Evolutionary conservation across 2,329 filamentous ascomycete genomes (phyloP), one percentile per base, ranked within the genome.

Genomic region (Claviceps purpurea): DNA sequence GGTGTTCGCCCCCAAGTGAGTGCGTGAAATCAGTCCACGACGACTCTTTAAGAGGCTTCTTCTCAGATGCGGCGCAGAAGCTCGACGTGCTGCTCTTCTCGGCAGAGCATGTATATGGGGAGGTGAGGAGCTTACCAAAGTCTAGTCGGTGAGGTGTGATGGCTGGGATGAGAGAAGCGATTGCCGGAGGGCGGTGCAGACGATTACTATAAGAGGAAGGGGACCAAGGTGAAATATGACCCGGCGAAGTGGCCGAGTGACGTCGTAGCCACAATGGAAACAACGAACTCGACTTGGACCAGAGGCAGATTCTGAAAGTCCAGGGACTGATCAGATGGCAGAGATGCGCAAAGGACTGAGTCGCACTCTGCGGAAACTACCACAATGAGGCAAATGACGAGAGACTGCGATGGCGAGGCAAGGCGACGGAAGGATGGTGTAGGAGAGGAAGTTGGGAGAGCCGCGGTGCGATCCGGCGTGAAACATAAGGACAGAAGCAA

Each of bases 361-460:
- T 24, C 22, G 38, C 39, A 22, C 50, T 38, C 13, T 48, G 24
- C n/a, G 3, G 13, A 8, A 37, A 26, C 8, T 18, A 13, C 39
- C 24, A 16, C 37, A 11, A n/a, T 2, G 8, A 48, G 30, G 41
- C 41, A 44, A 22, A 38, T 43, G 51, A 39, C 14, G 43, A 43
- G 50, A 54, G 44, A 47, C 16, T 38, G 48, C 34, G 52, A 47
- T 39, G 41, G 41, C 10, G 13, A 42, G 40, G 40, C 5, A 22
- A 43, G 40, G 38, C 13, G n/a, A 40, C 14, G 38, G 38, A 50
- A 50, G 44, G 52, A 59, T 55, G 56, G 50, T 53, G 56, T 56
- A 52, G 51, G 55, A 49, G 51, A 54, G 56, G 26, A 52, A 52
- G 51, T 55, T 54, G 53, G 53, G 49, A 48, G 49, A 48, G 45